phyloP scores from a whole-genome alignment of 2,329 filamentous ascomycete genomes.

The Penicillium sp. region DNA sequence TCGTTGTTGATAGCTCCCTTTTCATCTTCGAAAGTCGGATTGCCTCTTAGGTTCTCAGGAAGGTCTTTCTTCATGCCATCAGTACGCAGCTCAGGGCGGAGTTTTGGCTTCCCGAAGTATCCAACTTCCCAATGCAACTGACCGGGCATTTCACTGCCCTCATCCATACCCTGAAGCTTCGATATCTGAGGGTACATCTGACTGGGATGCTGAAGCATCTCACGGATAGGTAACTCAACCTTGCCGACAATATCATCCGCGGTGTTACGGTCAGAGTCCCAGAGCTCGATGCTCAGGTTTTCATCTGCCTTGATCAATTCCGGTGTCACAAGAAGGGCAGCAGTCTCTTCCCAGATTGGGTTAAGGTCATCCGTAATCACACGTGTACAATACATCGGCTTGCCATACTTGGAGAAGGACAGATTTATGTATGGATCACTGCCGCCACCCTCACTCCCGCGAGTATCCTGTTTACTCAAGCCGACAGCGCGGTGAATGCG shows the following conservation, averaged over 20 bases:
- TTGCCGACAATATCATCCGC: constrained; percentile 94
- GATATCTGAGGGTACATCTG: constrained; percentile 87
- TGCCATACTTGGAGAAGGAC: constrained; percentile 90
- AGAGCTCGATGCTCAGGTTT: constrained; percentile 83
- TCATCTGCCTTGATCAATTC: constrained; percentile 91
- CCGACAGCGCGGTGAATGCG: constrained; percentile 79
- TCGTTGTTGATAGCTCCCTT: constrained; percentile 65
- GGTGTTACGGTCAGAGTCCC: constrained; percentile 88
- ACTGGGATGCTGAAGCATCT: constrained; percentile 87
- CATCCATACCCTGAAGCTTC: constrained; percentile 70
- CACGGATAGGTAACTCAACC: constrained; percentile 83
- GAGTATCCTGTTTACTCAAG: constrained; percentile 80
- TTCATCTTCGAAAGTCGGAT: constrained; percentile 75
- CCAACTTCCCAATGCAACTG: constrained; percentile 94
- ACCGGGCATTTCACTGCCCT: constrained; percentile 80
- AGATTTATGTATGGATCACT: constrained; percentile 94
- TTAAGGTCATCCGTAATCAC: constrained; percentile 93
- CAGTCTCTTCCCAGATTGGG: constrained; percentile 81
- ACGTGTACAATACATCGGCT: constrained; percentile 94
- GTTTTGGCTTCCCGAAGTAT: constrained; percentile 83
- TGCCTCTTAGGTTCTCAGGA: constrained; percentile 62
- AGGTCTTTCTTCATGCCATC: constrained; percentile 75
- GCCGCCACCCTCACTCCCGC: constrained; percentile 74
- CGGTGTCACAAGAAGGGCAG: constrained; percentile 73
- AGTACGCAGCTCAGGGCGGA: constrained; percentile 72